Evolutionary conservation across 2,329 filamentous ascomycete genomes (phyloP), one percentile per base, ranked within the genome.

Genomic region (Penicillium capsulatum): DNA sequence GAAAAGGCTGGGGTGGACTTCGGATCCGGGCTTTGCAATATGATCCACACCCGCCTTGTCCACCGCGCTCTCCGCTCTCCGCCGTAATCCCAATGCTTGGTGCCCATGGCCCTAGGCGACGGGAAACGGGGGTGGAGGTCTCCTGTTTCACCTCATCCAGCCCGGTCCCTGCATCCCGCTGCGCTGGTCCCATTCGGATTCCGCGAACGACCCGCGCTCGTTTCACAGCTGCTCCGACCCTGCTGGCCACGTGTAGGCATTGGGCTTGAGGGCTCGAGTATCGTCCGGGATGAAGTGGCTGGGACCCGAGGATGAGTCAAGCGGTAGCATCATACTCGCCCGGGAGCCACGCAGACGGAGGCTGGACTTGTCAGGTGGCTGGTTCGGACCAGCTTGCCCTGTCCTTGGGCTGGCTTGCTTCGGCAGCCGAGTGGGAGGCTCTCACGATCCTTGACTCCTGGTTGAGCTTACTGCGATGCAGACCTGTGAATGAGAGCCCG

Each of bases 61-160:
- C 48, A 45, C 57, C 51, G 38, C 44, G 44, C 35, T 50, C 57
- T 50, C 53, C 61, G 69, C 64, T 34, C 59, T 67, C 35, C 67
- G 60, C 29, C 68, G 61, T 36, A 70, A 60, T 17, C 68, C 68
- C 40, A 69, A 45, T 13, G 67, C 70, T 51, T 61, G 66, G 37
- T 60, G 61, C 38, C 50, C 52, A 26, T 48, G 47, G 5, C 46
- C 35, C 69, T 65, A 50, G 63, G 65, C 35, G 62, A 65, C 29
- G 56, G 58, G 7, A 65, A 59, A 26, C 55, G 51, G 40, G 34
- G 33, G 44, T 47, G 48, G 53, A 48, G 38, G 34, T 38, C 35
- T 57, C 44, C 31, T 44, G 45, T 53, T 60, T 59, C 53, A 52
- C 36, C 38, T 56, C 51, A 39, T 44, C 47, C 37, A 41, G 11